phyloP scores from a whole-genome alignment of 2,329 filamentous ascomycete species.

The Cladorrhinum sp. region DNA sequence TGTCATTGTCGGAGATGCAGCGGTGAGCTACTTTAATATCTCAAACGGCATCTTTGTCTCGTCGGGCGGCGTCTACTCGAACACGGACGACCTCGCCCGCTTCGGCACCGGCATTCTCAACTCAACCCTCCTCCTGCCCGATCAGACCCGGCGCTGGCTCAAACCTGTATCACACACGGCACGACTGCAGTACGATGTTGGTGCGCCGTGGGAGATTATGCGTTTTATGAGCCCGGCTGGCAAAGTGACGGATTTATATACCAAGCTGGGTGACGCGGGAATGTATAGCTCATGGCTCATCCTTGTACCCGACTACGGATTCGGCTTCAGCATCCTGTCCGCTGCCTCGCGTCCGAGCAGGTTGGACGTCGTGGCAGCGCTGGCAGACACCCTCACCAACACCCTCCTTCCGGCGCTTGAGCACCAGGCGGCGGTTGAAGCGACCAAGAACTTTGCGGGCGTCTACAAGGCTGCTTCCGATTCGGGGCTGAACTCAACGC shows the following conservation, averaged over 20 bases:
- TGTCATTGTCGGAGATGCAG: slow-evolving; percentile 21
- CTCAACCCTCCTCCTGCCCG: slow-evolving; percentile 33
- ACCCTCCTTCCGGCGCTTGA: slow-evolving; percentile 29
- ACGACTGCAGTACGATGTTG: slow-evolving; percentile 33
- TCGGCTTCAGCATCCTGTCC: slow-evolving; percentile 36
- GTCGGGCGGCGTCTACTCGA: slow-evolving; percentile 35
- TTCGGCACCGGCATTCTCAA: slow-evolving; percentile 39
- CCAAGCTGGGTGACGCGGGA: slow-evolving; percentile 34
- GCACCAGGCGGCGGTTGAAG: slow-evolving; percentile 28
- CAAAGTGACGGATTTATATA: slow-evolving; percentile 36
- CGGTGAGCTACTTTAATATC: too few relatives aligned
- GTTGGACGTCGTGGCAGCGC: slow-evolving; percentile 22
- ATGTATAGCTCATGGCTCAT: slow-evolving; percentile 34
- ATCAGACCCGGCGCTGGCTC: slow-evolving; percentile 39
- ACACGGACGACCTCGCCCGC: slow-evolving; percentile 35
- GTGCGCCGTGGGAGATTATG: slow-evolving; percentile 39
- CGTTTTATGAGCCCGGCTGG: slow-evolving; percentile 27
- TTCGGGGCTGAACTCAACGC: slow-evolving; percentile 16
- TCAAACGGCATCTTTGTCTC: slow-evolving; percentile 19
- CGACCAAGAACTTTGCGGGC: slow-evolving; percentile 28
- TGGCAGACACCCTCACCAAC: slow-evolving; percentile 31
- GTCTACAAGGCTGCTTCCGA: slow-evolving; percentile 22
- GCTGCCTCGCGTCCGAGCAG: slow-evolving; percentile 16
- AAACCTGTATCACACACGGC: slow-evolving; percentile 40
- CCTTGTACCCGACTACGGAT: slow-evolving; percentile 34